Evolutionary conservation across 352 stramenopile species (phyloP), one percentile per base, ranked within the genome.

Genomic region (Phytophthora capsici): DNA sequence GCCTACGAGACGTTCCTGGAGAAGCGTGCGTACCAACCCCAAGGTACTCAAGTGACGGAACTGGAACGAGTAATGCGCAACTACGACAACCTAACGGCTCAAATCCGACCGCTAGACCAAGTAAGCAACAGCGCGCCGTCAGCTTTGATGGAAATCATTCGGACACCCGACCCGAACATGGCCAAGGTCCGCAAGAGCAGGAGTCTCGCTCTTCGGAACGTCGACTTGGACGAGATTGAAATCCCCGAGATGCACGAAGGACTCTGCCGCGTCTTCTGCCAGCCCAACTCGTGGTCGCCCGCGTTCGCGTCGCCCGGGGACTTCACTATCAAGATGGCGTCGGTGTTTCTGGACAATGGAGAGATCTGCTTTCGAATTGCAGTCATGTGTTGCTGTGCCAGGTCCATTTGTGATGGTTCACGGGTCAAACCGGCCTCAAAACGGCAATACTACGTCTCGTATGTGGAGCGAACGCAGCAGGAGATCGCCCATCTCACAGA

Each of bases 261-360:
- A 38, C 51, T 89, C 16, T 93, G 87, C 52, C 78, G 89, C 30
- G 69, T 69, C 48, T 94, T 91, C 30, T 93, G 80, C 19, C 69
- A 78, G 30, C 82, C 80, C 10, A 79, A 82, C 6, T 76, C 58
- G 7, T 94, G 86, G 86, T 94, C 86, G 17, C 77, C 80, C 1
- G 79, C 80, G 20, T 94, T 94, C 65, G 79, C 86, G 4, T 86
- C 79, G 2, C 78, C 86, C 2, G 82, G 81, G 1, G 86, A 94
- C 49, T 94, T 93, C 48, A 94, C 86, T 2, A 75, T 93, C 52
- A 88, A 88, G 40, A 84, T 90, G 60, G 65, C 77, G 2, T 75
- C 72, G 1, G 82, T 83, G 4, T 71, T 53, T 19, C 61, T 76
- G 7, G 66, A 75, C 16, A 63, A 76, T 32, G 77, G 80, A 2